phyloP scores from a whole-genome alignment of 73 alveolate species.

The Durusdinium trenchii region DNA sequence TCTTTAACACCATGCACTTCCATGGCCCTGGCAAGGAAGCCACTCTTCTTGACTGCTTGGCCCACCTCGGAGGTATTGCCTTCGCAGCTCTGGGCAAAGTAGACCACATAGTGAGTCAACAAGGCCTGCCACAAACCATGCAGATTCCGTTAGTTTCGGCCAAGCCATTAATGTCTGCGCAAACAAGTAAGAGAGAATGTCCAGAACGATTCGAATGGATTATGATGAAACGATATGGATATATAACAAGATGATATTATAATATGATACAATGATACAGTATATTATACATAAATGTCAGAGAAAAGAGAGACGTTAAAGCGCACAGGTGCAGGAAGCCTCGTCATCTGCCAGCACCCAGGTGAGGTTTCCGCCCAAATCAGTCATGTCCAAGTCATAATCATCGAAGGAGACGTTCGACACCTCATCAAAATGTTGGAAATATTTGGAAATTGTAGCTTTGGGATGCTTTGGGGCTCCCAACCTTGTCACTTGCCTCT shows the following conservation, averaged over 20 bases:
- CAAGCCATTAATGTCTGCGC: background rate
- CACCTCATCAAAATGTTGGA: constrained; percentile 3
- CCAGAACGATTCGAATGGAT: background rate
- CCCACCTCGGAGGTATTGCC: constrained; percentile 15
- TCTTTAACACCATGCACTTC: no score
- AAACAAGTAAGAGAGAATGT: background rate
- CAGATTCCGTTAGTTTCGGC: background rate
- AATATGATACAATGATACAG: background rate
- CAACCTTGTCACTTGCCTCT: no score
- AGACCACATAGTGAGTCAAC: constrained; percentile 69
- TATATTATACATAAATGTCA: background rate
- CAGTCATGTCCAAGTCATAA: constrained; percentile 52
- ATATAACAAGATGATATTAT: no score
- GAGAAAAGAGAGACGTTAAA: background rate
- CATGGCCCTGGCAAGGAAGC: no score
- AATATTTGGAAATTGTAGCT: background rate
- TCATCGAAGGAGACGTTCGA: constrained; percentile 61
- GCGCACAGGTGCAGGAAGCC: background rate
- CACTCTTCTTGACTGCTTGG: background rate
- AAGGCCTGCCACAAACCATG: background rate
- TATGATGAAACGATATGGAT: background rate
- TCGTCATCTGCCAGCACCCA: constrained; percentile 52
- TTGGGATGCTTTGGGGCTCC: background rate
- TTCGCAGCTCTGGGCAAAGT: constrained; percentile 78
- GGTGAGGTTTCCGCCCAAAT: constrained; percentile 75